phyloP scores from a whole-genome alignment of 2,329 filamentous ascomycete genomes.

The Epichloe gansuensis region DNA sequence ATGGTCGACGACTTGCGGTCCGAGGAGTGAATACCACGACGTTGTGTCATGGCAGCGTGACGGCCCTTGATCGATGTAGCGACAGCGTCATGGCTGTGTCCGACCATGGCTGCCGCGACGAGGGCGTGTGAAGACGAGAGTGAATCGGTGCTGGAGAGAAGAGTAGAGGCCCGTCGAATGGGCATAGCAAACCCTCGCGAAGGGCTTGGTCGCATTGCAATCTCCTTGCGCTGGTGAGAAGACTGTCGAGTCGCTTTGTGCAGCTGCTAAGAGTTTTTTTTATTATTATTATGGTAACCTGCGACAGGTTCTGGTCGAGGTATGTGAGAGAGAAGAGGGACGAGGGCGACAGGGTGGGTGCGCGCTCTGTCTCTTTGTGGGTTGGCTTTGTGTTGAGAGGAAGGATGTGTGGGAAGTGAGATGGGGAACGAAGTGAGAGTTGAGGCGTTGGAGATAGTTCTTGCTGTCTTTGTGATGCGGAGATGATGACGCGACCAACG shows the following conservation, averaged over 20 bases:
- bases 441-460: background rate
- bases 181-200: conserved; percentile 11
- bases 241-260: background rate
- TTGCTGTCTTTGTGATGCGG: background rate
- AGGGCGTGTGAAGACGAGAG: background rate
- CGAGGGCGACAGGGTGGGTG: background rate
- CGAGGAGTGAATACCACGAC: conserved; percentile 24
- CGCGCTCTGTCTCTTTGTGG: background rate
- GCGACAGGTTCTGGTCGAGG: background rate
- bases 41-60: conserved; percentile 3
- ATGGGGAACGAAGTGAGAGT: background rate
- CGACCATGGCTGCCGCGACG: conserved; percentile 2
- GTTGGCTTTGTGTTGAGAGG: background rate
- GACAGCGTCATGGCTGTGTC: background rate
- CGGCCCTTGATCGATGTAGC: background rate
- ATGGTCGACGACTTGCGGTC: conserved; percentile 23
- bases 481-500: background rate
- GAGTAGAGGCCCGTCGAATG: conserved; percentile 3
- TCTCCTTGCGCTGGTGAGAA: background rate
- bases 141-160: background rate
- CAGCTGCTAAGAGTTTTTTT: background rate
- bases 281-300: background rate
- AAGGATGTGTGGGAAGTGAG: background rate
- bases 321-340: background rate
- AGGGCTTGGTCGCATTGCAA: conserved; percentile 14